phyloP scores from a whole-genome alignment of 495 filamentous ascomycete genomes.

The Penicillium steckii region DNA sequence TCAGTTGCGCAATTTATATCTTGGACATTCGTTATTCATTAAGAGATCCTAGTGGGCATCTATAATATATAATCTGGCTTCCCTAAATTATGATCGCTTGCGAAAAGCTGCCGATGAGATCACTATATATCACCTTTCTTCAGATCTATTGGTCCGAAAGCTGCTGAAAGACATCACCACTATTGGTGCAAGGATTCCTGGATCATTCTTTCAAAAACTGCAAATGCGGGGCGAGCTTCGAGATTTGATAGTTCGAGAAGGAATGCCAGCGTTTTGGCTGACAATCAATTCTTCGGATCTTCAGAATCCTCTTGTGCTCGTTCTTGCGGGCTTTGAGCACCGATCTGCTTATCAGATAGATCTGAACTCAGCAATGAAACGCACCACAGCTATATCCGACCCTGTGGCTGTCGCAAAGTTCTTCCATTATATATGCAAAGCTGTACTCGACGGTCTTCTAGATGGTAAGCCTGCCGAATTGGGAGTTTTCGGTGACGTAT shows the following conservation, averaged over 20 bases:
- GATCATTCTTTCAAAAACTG: not conserved
- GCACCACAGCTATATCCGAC: slow-evolving; percentile 3
- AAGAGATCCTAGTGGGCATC: not conserved
- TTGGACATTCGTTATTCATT: not conserved
- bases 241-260: slow-evolving; percentile 3
- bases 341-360: no score
- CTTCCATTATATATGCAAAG: slow-evolving; percentile 11
- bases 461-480: not conserved
- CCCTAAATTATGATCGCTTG: not conserved
- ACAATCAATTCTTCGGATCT: slow-evolving; percentile 14
- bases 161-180: not conserved
- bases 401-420: slow-evolving; percentile 12
- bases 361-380: not conserved
- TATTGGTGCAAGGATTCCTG: not conserved
- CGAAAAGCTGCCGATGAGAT: no score
- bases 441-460: slow-evolving; percentile 5
- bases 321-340: not conserved
- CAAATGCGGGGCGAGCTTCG: slow-evolving; percentile 1
- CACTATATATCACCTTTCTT: not conserved
- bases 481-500: slow-evolving; percentile 12
- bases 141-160: not conserved
- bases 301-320: not conserved
- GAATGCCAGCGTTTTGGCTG: slow-evolving; percentile 11
- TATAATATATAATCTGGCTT: not conserved
- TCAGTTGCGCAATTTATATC: not conserved